Conservation (phyloP, 768 basidiomycete genomes). For the Brasilioporus rufonigricans region DNA sequence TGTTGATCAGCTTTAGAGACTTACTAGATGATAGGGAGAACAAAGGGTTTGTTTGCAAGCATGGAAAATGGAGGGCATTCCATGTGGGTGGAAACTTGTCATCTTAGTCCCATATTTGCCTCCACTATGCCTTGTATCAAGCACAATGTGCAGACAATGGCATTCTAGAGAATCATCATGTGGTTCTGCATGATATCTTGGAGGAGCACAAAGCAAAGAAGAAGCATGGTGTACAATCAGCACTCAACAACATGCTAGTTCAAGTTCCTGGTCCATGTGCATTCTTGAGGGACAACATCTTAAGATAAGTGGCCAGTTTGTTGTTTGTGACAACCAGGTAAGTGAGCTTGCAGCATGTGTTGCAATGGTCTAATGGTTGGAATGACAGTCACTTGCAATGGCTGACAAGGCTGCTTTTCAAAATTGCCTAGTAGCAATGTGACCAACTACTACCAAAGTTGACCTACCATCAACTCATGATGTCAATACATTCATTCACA, state of each 20-base stretch:
- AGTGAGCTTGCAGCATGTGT: background rate
- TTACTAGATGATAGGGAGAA: background rate
- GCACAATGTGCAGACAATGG: no score
- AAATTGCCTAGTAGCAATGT: background rate
- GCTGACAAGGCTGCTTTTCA: no score
- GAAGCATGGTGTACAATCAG: background rate
- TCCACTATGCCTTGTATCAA: background rate
- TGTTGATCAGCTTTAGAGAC: background rate
- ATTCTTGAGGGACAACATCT: background rate
- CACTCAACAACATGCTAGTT: background rate
- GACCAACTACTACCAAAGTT: background rate
- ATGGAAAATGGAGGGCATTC: background rate
- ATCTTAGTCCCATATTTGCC: background rate
- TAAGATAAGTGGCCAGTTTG: background rate
- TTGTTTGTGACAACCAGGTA: background rate
- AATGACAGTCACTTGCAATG: background rate
- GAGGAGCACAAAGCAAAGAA: background rate
- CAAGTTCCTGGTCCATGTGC: background rate
- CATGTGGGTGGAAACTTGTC: background rate
- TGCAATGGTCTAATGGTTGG: no score
- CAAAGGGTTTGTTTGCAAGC: background rate
- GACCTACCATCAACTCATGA: no score
- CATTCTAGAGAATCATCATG: no score
- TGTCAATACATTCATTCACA: no score
- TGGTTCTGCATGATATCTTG: no score